phyloP scores from a whole-genome alignment of 306 rosid species.

The Casuarina glauca region DNA sequence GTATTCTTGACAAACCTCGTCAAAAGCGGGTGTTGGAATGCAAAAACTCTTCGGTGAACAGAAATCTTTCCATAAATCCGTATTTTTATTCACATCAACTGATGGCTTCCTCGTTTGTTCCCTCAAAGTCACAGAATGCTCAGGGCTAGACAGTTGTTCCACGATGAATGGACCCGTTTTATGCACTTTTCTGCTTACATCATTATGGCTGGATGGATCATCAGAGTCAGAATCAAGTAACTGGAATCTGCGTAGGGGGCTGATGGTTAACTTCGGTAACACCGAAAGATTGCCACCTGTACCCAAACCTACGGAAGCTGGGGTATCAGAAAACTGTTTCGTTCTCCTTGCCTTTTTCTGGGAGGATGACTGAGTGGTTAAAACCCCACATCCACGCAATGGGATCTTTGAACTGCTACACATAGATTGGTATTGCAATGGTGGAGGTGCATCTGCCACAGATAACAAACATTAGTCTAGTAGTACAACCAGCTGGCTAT shows the following conservation, averaged over 20 bases:
- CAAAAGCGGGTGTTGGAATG: slow-evolving; percentile 77
- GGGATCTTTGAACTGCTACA: slow-evolving; percentile 79
- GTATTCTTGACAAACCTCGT: slow-evolving; percentile 73
- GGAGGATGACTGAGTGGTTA: slow-evolving; percentile 35
- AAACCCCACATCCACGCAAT: slow-evolving; percentile 50
- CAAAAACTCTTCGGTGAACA: slow-evolving; percentile 47
- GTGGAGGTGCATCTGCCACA: slow-evolving; percentile 28
- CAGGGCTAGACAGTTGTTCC: slow-evolving; percentile 17
- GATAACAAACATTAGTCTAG: not conserved
- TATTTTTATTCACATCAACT: slow-evolving; percentile 21
- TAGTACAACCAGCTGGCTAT: not conserved
- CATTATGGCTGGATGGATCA: slow-evolving; percentile 38
- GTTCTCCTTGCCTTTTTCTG: slow-evolving; percentile 39
- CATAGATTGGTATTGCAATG: slow-evolving; percentile 39
- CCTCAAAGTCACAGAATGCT: slow-evolving; percentile 21
- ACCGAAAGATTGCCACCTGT: slow-evolving; percentile 28
- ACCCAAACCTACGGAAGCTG: slow-evolving; percentile 44
- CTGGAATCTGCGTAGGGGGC: slow-evolving; percentile 85
- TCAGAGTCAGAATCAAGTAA: slow-evolving; percentile 80
- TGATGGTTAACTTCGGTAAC: slow-evolving; percentile 57
- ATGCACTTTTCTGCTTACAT: slow-evolving; percentile 24
- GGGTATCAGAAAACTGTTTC: slow-evolving; percentile 40
- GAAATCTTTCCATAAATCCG: slow-evolving; percentile 71
- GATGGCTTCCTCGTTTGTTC: slow-evolving; percentile 30
- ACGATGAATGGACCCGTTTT: slow-evolving; percentile 24